These are phyloP conservation scores for Botryotinia globosa DNA, from an alignment of 2,329 filamentous ascomycete genomes.

Conservation along the genomic window DNA sequence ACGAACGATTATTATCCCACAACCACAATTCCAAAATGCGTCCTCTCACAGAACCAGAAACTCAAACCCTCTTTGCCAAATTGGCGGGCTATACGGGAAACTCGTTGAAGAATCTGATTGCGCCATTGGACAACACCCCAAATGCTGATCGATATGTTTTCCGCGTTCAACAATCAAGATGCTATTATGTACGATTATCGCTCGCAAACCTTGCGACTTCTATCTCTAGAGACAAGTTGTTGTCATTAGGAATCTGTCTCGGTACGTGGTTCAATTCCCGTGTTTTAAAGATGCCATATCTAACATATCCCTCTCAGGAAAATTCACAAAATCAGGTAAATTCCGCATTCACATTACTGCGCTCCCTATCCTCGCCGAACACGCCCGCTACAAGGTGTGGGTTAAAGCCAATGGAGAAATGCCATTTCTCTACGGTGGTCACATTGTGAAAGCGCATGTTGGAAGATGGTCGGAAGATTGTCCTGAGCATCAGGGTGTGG, in stretches of 20 bases:
- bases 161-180: conserved; percentile 74
- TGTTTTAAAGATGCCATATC: neutral
- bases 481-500: conserved; percentile 86
- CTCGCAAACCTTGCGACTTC: conserved; percentile 90
- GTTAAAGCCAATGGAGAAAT: conserved; percentile 95
- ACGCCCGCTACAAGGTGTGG: conserved; percentile 96
- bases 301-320: conserved; percentile 52
- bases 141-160: conserved; percentile 80
- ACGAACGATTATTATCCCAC: conserved; percentile 10
- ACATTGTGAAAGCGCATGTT: conserved; percentile 75
- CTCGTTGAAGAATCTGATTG: conserved; percentile 81
- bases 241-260: conserved; percentile 85
- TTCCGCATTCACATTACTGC: conserved; percentile 90
- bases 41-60: conserved; percentile 75
- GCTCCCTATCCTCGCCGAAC: conserved; percentile 81
- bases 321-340: conserved; percentile 95
- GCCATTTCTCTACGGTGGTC: conserved; percentile 93
- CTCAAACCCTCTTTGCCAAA: conserved; percentile 83
- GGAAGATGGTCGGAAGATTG: conserved; percentile 87
- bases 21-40: conserved; percentile 55
- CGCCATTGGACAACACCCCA: conserved; percentile 64
- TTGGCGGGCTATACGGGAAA: conserved; percentile 89
- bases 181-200: conserved; percentile 88
- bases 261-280: conserved; percentile 42
- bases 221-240: conserved; percentile 74